phyloP scores from a whole-genome alignment of 2,329 filamentous ascomycete species.

The Fusarium sp. region DNA sequence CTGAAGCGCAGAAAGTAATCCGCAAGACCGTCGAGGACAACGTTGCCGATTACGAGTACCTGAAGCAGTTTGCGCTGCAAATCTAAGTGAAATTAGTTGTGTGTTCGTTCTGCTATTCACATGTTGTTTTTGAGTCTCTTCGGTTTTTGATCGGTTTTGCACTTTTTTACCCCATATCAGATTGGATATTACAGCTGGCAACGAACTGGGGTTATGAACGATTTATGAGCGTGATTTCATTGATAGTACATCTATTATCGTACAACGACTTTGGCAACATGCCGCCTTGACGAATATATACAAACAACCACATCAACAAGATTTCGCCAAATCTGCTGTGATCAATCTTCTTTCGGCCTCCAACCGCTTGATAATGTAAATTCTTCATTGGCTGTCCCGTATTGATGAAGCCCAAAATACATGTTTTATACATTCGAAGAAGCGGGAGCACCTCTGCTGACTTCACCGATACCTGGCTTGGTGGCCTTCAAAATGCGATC shows the following conservation, averaged over 20 bases:
- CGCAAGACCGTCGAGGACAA: conserved; percentile 77
- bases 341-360: conserved; percentile 3
- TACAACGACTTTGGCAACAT: conserved; percentile 45
- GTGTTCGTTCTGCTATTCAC: conserved; percentile 9
- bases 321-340: conserved; percentile 13
- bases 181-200: conserved; percentile 25
- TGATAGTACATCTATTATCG: conserved; percentile 47
- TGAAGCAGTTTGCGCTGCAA: conserved; percentile 72
- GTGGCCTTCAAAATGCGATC: neutral
- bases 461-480: neutral
- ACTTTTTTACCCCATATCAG: conserved; percentile 10
- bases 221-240: conserved; percentile 39
- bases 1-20: conserved; percentile 76
- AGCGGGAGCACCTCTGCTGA: neutral
- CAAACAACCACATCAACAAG: conserved; percentile 34
- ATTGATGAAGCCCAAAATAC: conserved; percentile 9
- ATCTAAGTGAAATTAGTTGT: conserved; percentile 21
- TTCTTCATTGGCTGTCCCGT: neutral
- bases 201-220: conserved; percentile 19
- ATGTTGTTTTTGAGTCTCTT: conserved; percentile 15
- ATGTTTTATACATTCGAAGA: conserved; percentile 14
- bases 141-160: conserved; percentile 9
- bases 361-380: neutral
- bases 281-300: conserved; percentile 37
- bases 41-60: conserved; percentile 79